Base-by-base conservation (phyloP, 768 basidiomycete species). In the Suillus subalutaceus region DNA sequence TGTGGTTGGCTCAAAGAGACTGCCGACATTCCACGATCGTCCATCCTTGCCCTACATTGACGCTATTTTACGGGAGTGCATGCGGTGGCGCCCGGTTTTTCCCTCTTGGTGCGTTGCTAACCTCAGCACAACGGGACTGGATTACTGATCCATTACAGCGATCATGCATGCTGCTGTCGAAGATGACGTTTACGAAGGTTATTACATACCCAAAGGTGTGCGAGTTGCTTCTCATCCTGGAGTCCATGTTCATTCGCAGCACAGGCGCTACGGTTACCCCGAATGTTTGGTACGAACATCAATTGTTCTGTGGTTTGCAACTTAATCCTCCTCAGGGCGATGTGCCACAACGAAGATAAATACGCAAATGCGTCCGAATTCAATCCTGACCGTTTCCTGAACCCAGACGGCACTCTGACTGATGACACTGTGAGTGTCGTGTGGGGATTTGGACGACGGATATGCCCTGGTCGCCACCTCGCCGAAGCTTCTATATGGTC, bases 311-410 rank as follows among this genome's bases (percentile, higher is more conserved):
- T 37, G 35, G 10, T n/a, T 35, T 13, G 12, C 44, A 2, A 63
- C 81, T 13, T n/a, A 37, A 56, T 35, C 3, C 2, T 37, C 20
- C 55, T 37, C 20, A 56, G 81, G 79, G 77, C 75, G 15, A 79
- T 80, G 57, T 75, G 86, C n/a, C 86, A 86, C 70, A 84, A 87
- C 72, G 78, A 80, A 56, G 73, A 69, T 12, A 74, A 81, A 58
- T 89, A 87, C 74, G 81, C 83, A 6, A 80, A 86, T 41, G 84
- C 87, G 4, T 79, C 80, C 56, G 69, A 70, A 43, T 86, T 87
- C 75, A 78, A 79, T 41, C 86, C 87, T 10, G 84, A 86, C 67
- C 79, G 87, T 61, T 89, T 83, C 77, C 68, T 88, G 15, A 37
- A 26, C 8, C 26, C 43, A 23, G 65, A 65, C 30, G 65, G 65